These are phyloP conservation scores for Chlamydomonas eustigma DNA, from an alignment of 139 green algal genomes.

Conservation along the genomic window DNA sequence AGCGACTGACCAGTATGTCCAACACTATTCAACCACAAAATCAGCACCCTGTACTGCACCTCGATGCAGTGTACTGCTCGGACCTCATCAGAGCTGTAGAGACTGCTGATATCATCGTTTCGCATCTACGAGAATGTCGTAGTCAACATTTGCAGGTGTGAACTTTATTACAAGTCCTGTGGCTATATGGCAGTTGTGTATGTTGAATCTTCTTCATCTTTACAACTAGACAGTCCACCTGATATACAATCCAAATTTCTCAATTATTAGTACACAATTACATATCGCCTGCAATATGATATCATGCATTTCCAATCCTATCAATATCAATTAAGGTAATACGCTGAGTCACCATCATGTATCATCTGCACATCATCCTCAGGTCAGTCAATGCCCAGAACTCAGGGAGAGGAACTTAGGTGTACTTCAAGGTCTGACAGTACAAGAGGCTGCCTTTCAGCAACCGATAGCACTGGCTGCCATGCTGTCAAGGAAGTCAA, in stretches of 20 bases:
- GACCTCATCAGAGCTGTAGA: neutral
- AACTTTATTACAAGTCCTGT: neutral
- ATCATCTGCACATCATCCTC: neutral
- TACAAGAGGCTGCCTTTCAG: neutral
- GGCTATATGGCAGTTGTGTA: neutral
- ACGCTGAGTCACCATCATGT: no score
- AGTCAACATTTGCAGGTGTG: neutral
- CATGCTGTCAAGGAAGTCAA: neutral
- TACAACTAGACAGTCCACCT: neutral
- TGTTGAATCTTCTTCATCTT: neutral
- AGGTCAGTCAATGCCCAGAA: neutral
- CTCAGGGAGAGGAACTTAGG: neutral
- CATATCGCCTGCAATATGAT: neutral
- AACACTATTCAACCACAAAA: no score
- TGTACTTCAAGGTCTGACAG: neutral
- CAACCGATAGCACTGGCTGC: neutral
- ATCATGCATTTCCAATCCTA: neutral
- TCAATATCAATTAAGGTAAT: no score
- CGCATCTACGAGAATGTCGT: neutral
- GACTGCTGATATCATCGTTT: neutral
- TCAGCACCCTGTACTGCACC: no score
- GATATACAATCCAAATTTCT: no score
- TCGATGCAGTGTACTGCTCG: neutral
- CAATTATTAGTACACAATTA: no score
- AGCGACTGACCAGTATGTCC: no score